Conservation (phyloP, 345 rosid species). For the Euphorbia peplus region DNA sequence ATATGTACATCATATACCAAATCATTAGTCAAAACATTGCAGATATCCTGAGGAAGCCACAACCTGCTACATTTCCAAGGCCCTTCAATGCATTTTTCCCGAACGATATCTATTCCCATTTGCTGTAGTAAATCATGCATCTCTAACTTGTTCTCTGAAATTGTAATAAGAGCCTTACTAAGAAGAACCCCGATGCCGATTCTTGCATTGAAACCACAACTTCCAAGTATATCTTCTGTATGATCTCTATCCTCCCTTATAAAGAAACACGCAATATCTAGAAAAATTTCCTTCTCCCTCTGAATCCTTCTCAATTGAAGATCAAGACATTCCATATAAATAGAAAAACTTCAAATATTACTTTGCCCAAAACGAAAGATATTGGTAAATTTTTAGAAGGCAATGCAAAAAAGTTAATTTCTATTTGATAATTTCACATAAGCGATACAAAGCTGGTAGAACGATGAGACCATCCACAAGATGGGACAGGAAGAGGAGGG, state of each 20-base stretch:
- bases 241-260: neutral
- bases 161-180: too few relatives aligned
- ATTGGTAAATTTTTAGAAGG: neutral
- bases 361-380: neutral
- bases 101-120: conserved; percentile 9
- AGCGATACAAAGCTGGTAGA: neutral
- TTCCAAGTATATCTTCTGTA: neutral
- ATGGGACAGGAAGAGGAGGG: neutral
- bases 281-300: neutral
- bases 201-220: too few relatives aligned
- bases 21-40: neutral
- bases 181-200: too few relatives aligned
- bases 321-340: too few relatives aligned
- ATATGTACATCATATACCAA: too few relatives aligned
- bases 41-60: neutral
- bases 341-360: too few relatives aligned
- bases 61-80: neutral
- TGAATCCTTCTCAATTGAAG: too few relatives aligned
- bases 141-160: too few relatives aligned
- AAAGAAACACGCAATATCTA: neutral
- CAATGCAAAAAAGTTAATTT: too few relatives aligned
- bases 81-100: neutral
- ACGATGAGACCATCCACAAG: neutral
- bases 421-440: neutral
- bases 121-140: neutral